Evolutionary conservation across 257 asterid genomes (phyloP).

Genomic region (Eustoma russellianum): DNA sequence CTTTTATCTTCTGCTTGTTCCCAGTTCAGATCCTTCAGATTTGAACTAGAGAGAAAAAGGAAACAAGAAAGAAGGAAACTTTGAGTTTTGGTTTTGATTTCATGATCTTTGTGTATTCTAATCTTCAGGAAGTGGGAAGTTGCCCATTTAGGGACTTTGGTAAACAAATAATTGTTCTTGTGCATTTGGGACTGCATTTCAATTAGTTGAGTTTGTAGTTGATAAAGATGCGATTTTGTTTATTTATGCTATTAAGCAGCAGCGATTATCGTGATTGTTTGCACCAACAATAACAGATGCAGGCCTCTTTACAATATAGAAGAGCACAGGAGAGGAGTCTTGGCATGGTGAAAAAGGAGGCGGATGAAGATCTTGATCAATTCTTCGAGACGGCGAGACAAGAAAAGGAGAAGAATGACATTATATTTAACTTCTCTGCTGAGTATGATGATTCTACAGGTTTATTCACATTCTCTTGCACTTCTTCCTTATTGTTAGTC

Average conservation of each 20-base stretch:
- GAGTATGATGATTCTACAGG: constrained; percentile 22
- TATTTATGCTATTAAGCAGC: no score
- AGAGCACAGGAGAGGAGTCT: constrained; percentile 66
- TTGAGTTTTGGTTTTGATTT: no score
- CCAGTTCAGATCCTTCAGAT: no score
- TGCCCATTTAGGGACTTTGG: not conserved
- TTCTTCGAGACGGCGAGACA: constrained; percentile 31
- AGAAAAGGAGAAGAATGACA: constrained; percentile 20
- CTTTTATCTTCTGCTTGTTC: no score
- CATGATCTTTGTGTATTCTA: no score
- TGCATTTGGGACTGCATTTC: not conserved
- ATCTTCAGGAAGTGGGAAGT: no score
- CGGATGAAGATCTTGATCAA: constrained; percentile 68
- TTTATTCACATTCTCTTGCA: constrained; percentile 3
- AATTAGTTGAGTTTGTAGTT: no score
- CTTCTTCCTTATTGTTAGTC: no score
- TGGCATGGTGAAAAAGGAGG: constrained; percentile 80
- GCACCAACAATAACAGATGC: constrained; percentile 27
- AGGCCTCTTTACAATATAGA: constrained; percentile 66
- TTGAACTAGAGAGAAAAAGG: no score
- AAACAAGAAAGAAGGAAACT: no score
- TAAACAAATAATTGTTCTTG: not conserved
- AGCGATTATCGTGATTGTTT: no score
- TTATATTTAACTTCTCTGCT: constrained; percentile 5
- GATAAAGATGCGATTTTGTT: no score